These are phyloP conservation scores for Hypoxylon cercidicola DNA, from an alignment of 495 filamentous ascomycete genomes.

Conservation along the genomic window DNA sequence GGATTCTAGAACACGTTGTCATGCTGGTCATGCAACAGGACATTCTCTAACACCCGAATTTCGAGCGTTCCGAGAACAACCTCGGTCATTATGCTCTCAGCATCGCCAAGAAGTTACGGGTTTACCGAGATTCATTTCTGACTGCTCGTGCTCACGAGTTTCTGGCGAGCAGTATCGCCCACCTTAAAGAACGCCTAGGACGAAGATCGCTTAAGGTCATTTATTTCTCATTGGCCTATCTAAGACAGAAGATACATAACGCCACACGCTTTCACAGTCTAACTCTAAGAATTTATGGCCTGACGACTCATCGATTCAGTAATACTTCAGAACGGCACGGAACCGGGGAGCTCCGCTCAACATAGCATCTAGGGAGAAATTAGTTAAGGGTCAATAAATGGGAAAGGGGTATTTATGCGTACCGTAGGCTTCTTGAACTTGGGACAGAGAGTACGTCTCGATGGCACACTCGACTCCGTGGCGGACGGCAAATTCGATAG, in stretches of 20 bases:
- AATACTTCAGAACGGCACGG: conserved; percentile 46
- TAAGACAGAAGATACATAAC: no score
- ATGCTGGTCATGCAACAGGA: not conserved
- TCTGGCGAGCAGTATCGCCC: no score
- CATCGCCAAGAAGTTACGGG: no score
- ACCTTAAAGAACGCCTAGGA: no score
- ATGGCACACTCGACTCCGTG: conserved; percentile 68
- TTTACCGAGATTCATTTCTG: no score
- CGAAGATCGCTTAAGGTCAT: no score
- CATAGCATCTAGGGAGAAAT: conserved; percentile 45
- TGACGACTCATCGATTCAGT: not conserved
- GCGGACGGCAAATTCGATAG: conserved; percentile 67
- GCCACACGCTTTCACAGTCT: not conserved
- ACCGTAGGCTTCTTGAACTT: conserved; percentile 60
- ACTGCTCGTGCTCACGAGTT: no score
- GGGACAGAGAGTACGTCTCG: conserved; percentile 68
- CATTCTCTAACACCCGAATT: no score
- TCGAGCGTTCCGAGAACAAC: no score
- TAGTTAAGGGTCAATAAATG: conserved; percentile 1
- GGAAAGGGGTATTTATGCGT: not conserved
- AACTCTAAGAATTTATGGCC: not conserved
- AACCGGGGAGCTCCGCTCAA: conserved; percentile 49
- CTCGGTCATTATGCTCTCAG: no score
- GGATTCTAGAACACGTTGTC: not conserved
- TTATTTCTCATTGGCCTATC: no score